Conservation (phyloP, 2,329 filamentous ascomycete species). For the Ophiosphaerella herpotricha region DNA sequence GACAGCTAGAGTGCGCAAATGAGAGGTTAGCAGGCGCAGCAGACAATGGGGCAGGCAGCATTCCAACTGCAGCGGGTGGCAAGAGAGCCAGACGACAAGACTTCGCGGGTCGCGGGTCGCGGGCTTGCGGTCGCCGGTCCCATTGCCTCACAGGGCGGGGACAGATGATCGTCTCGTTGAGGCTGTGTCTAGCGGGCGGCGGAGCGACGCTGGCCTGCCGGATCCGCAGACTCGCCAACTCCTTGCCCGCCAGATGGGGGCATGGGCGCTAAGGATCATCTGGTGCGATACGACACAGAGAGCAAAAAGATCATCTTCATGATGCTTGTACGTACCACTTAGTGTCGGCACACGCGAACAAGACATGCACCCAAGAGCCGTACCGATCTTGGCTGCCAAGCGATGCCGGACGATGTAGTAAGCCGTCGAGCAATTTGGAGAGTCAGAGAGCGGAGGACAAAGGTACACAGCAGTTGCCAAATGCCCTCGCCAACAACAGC, state of each 20-base stretch:
- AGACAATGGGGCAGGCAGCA: conserved; percentile 13
- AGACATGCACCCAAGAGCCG: conserved; percentile 28
- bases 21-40: conserved; percentile 40
- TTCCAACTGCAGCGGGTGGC: conserved; percentile 10
- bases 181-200: conserved; percentile 21
- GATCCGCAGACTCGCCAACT: conserved; percentile 7
- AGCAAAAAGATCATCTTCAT: conserved; percentile 7
- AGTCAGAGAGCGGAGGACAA: no score
- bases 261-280: conserved; percentile 3
- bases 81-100: conserved; percentile 10
- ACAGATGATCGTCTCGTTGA: conserved; percentile 7
- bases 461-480: no score
- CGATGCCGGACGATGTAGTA: conserved; percentile 12
- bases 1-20: conserved; percentile 24
- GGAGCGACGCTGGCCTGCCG: conserved; percentile 8
- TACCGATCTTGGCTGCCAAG: conserved; percentile 35
- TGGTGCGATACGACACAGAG: conserved; percentile 4
- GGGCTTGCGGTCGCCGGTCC: no score
- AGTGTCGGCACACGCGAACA: conserved; percentile 22
- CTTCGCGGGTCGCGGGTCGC: conserved; percentile 20
- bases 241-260: neutral
- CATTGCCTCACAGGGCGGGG: no score
- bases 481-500: no score
- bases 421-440: no score
- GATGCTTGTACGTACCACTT: conserved; percentile 32